These are phyloP conservation scores for Tricharina praecox DNA, from an alignment of 495 filamentous ascomycete species.

Conservation along the genomic window DNA sequence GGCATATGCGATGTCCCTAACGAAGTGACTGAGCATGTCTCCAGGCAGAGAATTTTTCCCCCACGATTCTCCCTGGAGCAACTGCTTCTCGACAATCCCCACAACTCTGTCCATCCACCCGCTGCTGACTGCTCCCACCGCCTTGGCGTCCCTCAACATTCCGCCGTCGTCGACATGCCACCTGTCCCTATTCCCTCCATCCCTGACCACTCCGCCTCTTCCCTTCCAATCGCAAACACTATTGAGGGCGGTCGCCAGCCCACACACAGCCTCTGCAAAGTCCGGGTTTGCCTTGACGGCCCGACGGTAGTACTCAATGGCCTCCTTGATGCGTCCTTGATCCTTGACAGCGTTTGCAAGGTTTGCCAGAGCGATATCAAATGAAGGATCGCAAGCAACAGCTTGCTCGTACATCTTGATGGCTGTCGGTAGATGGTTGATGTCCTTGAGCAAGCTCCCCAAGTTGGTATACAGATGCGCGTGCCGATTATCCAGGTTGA, in stretches of 20 bases:
- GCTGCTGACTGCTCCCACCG: slow-evolving; percentile 37
- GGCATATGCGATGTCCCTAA: slow-evolving; percentile 33
- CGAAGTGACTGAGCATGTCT: slow-evolving; percentile 29
- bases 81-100: slow-evolving; percentile 79
- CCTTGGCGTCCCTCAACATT: slow-evolving; percentile 59
- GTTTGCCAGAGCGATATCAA: slow-evolving; percentile 95
- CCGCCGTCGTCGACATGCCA: slow-evolving; percentile 89
- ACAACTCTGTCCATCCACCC: slow-evolving; percentile 96
- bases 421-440: slow-evolving; percentile 76
- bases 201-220: slow-evolving; percentile 64
- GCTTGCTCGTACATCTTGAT: slow-evolving; percentile 97
- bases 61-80: slow-evolving; percentile 76
- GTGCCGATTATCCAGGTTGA: slow-evolving; percentile 70
- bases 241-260: slow-evolving; percentile 86
- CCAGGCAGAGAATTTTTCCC: slow-evolving; percentile 55
- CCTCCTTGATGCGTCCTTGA: slow-evolving; percentile 78
- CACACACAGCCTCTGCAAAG: slow-evolving; percentile 94
- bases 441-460: slow-evolving; percentile 89
- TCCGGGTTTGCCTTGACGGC: slow-evolving; percentile 83
- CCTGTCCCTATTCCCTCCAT: slow-evolving; percentile 58
- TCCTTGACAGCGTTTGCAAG: slow-evolving; percentile 97
- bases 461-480: slow-evolving; percentile 98
- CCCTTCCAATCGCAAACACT: slow-evolving; percentile 94
- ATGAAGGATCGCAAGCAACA: slow-evolving; percentile 74
- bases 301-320: slow-evolving; percentile 77